These are phyloP conservation scores for Diversispora epigaea DNA, from an alignment of 192 early-diverging fungal genomes.

Conservation along the genomic window DNA sequence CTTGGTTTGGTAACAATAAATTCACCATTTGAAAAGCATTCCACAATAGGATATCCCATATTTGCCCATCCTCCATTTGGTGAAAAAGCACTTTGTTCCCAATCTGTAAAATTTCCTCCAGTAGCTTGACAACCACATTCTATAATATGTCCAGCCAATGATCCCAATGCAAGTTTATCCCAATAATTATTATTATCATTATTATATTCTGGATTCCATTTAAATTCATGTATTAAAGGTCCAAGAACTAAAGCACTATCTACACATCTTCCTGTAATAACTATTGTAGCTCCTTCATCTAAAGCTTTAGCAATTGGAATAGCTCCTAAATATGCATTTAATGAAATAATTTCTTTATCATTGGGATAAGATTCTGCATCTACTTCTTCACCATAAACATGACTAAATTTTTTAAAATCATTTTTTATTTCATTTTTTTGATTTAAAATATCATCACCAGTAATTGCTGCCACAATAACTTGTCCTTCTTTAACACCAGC, in stretches of 20 bases:
- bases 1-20: constrained; percentile 62
- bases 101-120: constrained; percentile 71
- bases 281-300: constrained; percentile 57
- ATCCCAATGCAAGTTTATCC: constrained; percentile 60
- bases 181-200: constrained; percentile 38
- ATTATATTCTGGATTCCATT: constrained; percentile 42
- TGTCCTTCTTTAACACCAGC: constrained; percentile 41
- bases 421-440: constrained; percentile 33
- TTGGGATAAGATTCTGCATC: constrained; percentile 54
- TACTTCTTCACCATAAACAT: constrained; percentile 38
- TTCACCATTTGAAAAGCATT: constrained; percentile 53
- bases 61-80: constrained; percentile 56
- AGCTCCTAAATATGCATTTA: constrained; percentile 67
- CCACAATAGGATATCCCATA: constrained; percentile 71
- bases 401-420: constrained; percentile 42
- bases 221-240: constrained; percentile 61
- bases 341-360: constrained; percentile 50
- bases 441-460: constrained; percentile 60
- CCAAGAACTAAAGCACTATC: constrained; percentile 66
- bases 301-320: constrained; percentile 56
- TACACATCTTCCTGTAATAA: constrained; percentile 67
- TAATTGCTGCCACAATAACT: constrained; percentile 57
- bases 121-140: constrained; percentile 71
- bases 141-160: constrained; percentile 66
- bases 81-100: constrained; percentile 54